Base-by-base conservation (phyloP, 176 grass and related monocot genomes). In the Juncus inflexus region DNA sequence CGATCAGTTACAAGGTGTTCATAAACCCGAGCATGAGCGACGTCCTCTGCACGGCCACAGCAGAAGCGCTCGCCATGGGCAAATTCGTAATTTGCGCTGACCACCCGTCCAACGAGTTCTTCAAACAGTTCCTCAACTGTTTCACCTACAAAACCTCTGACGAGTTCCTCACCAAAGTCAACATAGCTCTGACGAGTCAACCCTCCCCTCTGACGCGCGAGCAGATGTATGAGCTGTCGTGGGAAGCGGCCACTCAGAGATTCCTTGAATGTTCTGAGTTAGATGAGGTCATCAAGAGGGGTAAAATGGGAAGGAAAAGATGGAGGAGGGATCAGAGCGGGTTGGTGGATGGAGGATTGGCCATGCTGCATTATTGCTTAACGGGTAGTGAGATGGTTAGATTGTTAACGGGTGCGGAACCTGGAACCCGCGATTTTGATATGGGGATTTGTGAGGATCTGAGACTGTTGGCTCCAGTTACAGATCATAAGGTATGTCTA, bases 21-120 rank as follows among this genome's bases (percentile, higher is more conserved):
- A 69, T 95, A 60, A 95, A 95, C 74, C 86, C 90, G 13, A 90
- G 90, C 74, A 67, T 90, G 54, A 95, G 86, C 67, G 90, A 95
- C 74, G 90, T 95, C 15, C 72, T 95, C 38, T 95, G 90, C 67
- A 95, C 86, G 39, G 86, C 90, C 66, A 95, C 90, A 52, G 86
- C 90, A 35, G 86, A 95, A 78, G 90, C 90, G 65, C 83, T 90
- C 77, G 90, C 86, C 42, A 95, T 95, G 83, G 90, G 90, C 9
- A 95, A 95, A 65, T 90, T 95, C 79, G 90, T 90, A 58, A 74
- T 95, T 72, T 95, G 90, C 67, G 86, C 90, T 2, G 90, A 95
- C 79, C 90, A 95, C 80, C 90, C 86, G 60, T 90, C 90, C 79
- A 95, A 95, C 35, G 83, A 90, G 11, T 87, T 87, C 80, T 95